Evolutionary conservation across 176 grass and related monocot species (phyloP), one percentile per base, ranked within the genome.

Genomic region (Pharus latifolius): DNA sequence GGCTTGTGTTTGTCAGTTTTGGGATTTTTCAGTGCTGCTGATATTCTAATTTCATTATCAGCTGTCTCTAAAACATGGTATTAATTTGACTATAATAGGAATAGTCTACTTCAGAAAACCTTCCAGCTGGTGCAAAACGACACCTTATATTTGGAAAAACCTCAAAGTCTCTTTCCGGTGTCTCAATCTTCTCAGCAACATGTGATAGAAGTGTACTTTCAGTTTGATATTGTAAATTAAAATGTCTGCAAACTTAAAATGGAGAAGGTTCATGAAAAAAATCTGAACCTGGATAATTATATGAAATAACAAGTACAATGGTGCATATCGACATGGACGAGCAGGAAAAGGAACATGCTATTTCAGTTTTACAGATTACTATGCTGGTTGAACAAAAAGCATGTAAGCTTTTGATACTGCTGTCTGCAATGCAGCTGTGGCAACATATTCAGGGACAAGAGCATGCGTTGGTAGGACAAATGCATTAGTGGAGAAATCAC

Each of bases 81-180:
- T 0, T 26, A 20, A 19, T 20, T 74, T 20, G 32, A 10, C 10
- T 56, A 31, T 40, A 56, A 62, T 43, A 49, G 48, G 7, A 53
- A 67, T 43, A 49, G 20, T 66, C 19, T 15, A 81, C 74, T 28
- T 51, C 44, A 74, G 32, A 60, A 66, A 67, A 22, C 46, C 6
- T 24, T 69, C 10, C 53, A 32, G 53, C 6, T 8, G 17, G 64
- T 61, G 40, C 3, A 67, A 62, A 66, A 74, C 53, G 47, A 0
- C 12, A 40, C 12, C 1, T 13, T 11, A 18, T 60, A 75, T 38
- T 48, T 27, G 12, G 14, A 35, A 65, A 47, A 73, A 42, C 2
- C 23, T 33, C 3, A 70, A 78, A 25, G 16, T 34, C 26, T 29
- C 9, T 74, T 20, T 13, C 49, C 14, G 23, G 2, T 69, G 23